Evolutionary conservation across 331 rosid species (phyloP).

Genomic region (Malus hybrid): DNA sequence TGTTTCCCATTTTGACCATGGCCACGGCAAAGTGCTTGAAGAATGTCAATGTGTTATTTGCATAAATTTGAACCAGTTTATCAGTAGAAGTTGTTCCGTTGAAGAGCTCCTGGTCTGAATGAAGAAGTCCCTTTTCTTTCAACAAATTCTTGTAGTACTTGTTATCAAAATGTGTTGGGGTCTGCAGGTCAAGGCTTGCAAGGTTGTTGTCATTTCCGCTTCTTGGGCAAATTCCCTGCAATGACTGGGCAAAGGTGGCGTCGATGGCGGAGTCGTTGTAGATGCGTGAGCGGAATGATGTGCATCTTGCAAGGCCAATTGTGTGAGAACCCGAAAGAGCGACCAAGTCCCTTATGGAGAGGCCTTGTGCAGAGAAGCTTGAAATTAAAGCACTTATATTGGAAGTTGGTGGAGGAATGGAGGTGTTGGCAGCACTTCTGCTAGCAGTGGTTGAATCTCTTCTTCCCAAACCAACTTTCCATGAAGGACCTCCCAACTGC

Average conservation of each 20-base stretch:
- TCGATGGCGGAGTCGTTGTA: slow-evolving; percentile 51
- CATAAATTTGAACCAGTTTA: slow-evolving; percentile 41
- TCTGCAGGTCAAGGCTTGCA: slow-evolving; percentile 37
- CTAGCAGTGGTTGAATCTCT: slow-evolving; percentile 51
- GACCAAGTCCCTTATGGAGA: slow-evolving; percentile 39
- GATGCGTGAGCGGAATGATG: slow-evolving; percentile 31
- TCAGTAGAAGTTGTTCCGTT: slow-evolving; percentile 46
- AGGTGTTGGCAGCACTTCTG: slow-evolving; percentile 29
- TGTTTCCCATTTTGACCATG: slow-evolving; percentile 60
- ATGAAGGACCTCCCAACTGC: slow-evolving; percentile 49
- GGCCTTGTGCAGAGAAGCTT: slow-evolving; percentile 34
- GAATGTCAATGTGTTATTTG: slow-evolving; percentile 32
- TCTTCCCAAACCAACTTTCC: slow-evolving; percentile 52
- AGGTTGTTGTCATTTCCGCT: slow-evolving; percentile 42
- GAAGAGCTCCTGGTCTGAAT: slow-evolving; percentile 68
- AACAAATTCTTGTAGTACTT: slow-evolving; percentile 54
- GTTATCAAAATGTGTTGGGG: slow-evolving; percentile 45
- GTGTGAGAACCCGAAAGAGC: slow-evolving; percentile 61
- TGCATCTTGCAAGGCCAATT: slow-evolving; percentile 49
- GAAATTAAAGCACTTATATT: slow-evolving; percentile 16
- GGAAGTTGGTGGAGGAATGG: slow-evolving; percentile 28
- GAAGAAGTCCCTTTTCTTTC: slow-evolving; percentile 51
- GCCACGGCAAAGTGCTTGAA: slow-evolving; percentile 44
- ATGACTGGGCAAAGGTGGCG: slow-evolving; percentile 40
- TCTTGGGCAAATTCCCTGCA: slow-evolving; percentile 43